phyloP scores from a whole-genome alignment of 2,329 filamentous ascomycete genomes.

The Aureobasidium namibiae region DNA sequence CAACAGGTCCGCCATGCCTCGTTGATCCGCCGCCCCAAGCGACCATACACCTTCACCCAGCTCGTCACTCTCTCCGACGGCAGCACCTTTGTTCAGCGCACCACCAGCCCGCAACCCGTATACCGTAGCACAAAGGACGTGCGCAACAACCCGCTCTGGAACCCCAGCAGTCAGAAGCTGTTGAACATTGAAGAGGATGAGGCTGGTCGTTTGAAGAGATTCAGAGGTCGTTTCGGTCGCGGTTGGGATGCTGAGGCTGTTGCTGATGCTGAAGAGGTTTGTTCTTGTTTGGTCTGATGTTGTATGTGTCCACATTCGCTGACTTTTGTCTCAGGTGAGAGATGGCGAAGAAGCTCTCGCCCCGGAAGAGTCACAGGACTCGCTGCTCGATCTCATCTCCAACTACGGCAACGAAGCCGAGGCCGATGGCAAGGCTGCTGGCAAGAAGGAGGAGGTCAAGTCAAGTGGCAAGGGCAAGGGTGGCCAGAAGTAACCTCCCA shows the following conservation, averaged over 20 bases:
- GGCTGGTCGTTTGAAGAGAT: slow-evolving; percentile 79
- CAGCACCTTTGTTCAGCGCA: slow-evolving; percentile 70
- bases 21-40: slow-evolving; percentile 76
- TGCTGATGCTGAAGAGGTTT: slow-evolving; percentile 12
- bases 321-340: slow-evolving; percentile 25
- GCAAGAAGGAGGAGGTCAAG: slow-evolving; percentile 27
- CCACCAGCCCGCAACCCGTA: slow-evolving; percentile 60
- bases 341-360: slow-evolving; percentile 41
- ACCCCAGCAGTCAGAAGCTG: slow-evolving; percentile 72
- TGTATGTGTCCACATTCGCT: not conserved
- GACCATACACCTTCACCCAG: slow-evolving; percentile 96
- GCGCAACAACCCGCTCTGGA: slow-evolving; percentile 84
- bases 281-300: not conserved
- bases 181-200: slow-evolving; percentile 90
- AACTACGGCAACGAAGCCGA: slow-evolving; percentile 33
- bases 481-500: slow-evolving; percentile 23
- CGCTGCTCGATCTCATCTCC: slow-evolving; percentile 50
- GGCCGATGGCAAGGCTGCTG: slow-evolving; percentile 36
- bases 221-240: slow-evolving; percentile 74
- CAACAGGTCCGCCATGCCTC: slow-evolving; percentile 70
- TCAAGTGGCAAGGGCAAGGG: slow-evolving; percentile 30
- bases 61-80: slow-evolving; percentile 88
- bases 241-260: slow-evolving; percentile 61
- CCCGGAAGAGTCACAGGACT: slow-evolving; percentile 41
- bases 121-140: slow-evolving; percentile 69